phyloP scores from a whole-genome alignment of 2,329 filamentous ascomycete genomes.

The Lasiodiplodia sp. region DNA sequence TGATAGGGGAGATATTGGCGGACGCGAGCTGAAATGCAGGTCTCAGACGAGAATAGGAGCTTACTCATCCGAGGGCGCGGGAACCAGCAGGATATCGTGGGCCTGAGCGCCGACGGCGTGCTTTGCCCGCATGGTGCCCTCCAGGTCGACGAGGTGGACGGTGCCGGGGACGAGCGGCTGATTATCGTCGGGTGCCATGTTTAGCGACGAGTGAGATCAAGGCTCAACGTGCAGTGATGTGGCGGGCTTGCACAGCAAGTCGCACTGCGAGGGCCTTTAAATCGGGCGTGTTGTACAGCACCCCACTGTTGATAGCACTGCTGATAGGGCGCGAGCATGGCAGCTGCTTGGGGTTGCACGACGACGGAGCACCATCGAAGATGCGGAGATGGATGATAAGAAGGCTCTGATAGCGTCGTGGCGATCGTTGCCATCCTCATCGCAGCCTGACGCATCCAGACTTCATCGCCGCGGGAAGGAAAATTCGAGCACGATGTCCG shows the following conservation, averaged over 20 bases:
- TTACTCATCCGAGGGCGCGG: constrained; percentile 42
- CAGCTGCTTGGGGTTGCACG: not conserved
- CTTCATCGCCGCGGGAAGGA: not conserved
- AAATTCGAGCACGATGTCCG: not conserved
- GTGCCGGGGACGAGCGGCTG: constrained; percentile 47
- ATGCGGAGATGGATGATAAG: constrained; percentile 5
- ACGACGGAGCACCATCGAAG: not conserved
- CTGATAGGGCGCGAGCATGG: not conserved
- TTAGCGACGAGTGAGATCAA: not conserved
- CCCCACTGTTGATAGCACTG: constrained; percentile 24
- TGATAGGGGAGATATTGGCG: constrained; percentile 15
- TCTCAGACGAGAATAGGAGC: not conserved
- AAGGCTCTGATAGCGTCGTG: constrained; percentile 14
- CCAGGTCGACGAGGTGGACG: constrained; percentile 52
- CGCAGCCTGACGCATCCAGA: not conserved
- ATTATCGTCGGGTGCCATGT: constrained; percentile 27
- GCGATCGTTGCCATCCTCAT: constrained; percentile 1
- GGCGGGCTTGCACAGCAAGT: not conserved
- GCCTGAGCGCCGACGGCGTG: constrained; percentile 44
- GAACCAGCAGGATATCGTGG: constrained; percentile 52
- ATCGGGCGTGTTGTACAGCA: not conserved
- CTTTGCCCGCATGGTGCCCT: constrained; percentile 45
- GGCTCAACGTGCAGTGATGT: not conserved
- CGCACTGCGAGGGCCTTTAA: not conserved
- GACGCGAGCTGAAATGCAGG: not conserved